Base-by-base conservation (phyloP, 257 asterid species). In the Sherardia arvensis region DNA sequence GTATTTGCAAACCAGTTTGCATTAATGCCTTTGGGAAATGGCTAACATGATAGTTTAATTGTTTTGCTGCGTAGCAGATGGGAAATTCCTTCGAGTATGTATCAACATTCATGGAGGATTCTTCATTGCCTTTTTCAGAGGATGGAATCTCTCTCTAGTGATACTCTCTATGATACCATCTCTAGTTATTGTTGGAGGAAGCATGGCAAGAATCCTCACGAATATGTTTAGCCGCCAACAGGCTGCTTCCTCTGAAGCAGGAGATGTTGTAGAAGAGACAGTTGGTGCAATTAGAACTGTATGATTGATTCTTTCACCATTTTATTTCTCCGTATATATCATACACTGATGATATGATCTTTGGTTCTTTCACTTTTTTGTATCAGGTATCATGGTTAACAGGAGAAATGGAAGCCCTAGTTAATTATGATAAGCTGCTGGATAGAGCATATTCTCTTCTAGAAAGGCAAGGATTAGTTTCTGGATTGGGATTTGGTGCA, bases 211-310 rank as follows among this genome's bases (percentile, higher is more conserved):
- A n/a, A 8, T 75, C 15, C 68, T 78, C 43, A 67, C 77, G 3
- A 81, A 59, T 67, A 49, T 80, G 65, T 61, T 68, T 0, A 67
- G 68, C 7, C 72, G 61, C 8, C 84, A 79, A 29, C 87, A 83
- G 49, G 68, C 74, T 7, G 88, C 90, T 1, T 81, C 77, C 62
- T 80, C 90, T 18, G 88, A 78, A 64, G 93, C 95, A 4, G 86
- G 84, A 26, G 69, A 59, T 25, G 78, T 81, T 61, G 95, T 80
- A 21, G 87, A 85, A 12, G 86, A 85, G 68, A 81, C 93, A 5
- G 65, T 87, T 0, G 59, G 78, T 73, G 76, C 88, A 58, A 87
- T 87, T 61, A 81, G 71, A 81, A 85, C 90, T n/a, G 93, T 87
- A 83, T 59, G 76, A 2, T 30, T 2, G 6, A 2, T 40, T 70